Base-by-base conservation (phyloP, 805 yeast genomes). In the Phaffomyces opuntiae region DNA sequence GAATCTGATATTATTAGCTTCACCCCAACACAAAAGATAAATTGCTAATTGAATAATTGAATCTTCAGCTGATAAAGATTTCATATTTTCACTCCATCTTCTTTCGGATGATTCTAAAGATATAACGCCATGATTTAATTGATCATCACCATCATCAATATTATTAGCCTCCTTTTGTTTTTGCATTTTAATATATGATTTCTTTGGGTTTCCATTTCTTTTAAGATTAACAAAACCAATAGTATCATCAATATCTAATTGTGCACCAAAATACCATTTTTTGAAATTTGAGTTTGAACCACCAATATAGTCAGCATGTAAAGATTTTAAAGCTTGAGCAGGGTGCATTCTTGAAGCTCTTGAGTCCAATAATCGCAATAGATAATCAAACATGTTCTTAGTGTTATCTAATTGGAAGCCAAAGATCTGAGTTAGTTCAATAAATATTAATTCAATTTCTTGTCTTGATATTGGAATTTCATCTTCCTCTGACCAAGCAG, bases 1-100 rank as follows among this genome's bases (percentile, higher is more conserved):
- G 55, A 85, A 88, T 50, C 96, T 71, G 3, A 88, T 60, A 54
- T 87, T 89, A 57, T 85, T 87, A 0, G 96, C 88, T 60, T 88
- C 96, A 1, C 96, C 95, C 96, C 96, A 88, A 50, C 87, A 77
- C 45, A 86, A 61, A 12, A 88, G 68, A 56, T 81, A 89, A 8
- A 88, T 63, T 0, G 86, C 78, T 16, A 88, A 52, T 51, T 88
- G 96, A 14, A 72, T 65, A 4, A 79, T 67, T 47, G 80, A 72
- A 45, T 81, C 86, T 26, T 69, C 66, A 1, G 83, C 71, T 0
- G 76, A 59, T 39, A 77, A 65, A 1, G 67, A 56, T 29, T 68
- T 68, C 82, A 80, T 77, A 31, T 72, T 73, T 5, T 56, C 55
- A 7, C 64, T 60, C 88, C 86, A 80, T 38, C 70, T 68, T 37